These are phyloP conservation scores for Sphaceloma murrayae DNA, from an alignment of 2,329 filamentous ascomycete species.

Conservation along the genomic window DNA sequence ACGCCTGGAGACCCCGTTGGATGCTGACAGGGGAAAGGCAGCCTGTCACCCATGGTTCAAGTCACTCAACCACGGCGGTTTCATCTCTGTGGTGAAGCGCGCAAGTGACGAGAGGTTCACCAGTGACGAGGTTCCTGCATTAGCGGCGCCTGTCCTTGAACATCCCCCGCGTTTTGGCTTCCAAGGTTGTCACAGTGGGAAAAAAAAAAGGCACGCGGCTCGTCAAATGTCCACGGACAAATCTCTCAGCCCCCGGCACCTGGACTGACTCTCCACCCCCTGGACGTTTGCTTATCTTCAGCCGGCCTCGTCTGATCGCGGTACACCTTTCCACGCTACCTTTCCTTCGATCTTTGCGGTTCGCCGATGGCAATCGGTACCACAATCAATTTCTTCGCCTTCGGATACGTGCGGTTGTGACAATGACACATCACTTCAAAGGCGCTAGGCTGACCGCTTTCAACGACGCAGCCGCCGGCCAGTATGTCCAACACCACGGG, in stretches of 20 bases:
- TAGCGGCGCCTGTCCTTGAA: slow-evolving; percentile 11
- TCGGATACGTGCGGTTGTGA: slow-evolving; percentile 5
- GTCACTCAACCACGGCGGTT: slow-evolving; percentile 6
- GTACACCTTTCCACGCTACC: not conserved
- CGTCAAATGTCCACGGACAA: slow-evolving; percentile 4
- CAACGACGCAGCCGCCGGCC: slow-evolving; percentile 69
- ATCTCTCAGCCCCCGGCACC: not conserved
- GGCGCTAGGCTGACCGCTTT: slow-evolving; percentile 57
- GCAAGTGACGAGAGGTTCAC: too few species aligned
- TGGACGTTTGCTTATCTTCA: slow-evolving; percentile 1
- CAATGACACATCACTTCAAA: slow-evolving; percentile 41
- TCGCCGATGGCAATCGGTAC: slow-evolving; percentile 1
- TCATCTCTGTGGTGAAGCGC: too few species aligned
- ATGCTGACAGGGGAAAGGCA: slow-evolving; percentile 1
- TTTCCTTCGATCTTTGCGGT: not conserved
- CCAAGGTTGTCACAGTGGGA: not conserved
- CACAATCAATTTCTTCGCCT: not conserved
- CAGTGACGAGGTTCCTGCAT: slow-evolving; percentile 15
- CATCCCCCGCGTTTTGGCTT: slow-evolving; percentile 12
- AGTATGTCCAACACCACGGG: slow-evolving; percentile 50
- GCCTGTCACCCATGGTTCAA: slow-evolving; percentile 8
- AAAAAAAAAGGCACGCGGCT: slow-evolving; percentile 7
- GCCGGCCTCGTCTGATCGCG: slow-evolving; percentile 2
- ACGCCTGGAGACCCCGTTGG: too few species aligned
- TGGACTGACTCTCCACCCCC: too few species aligned